These are phyloP conservation scores for Cryptococcus sp. DNA, from an alignment of 1,284 basidiomycete species.

Conservation along the genomic window DNA sequence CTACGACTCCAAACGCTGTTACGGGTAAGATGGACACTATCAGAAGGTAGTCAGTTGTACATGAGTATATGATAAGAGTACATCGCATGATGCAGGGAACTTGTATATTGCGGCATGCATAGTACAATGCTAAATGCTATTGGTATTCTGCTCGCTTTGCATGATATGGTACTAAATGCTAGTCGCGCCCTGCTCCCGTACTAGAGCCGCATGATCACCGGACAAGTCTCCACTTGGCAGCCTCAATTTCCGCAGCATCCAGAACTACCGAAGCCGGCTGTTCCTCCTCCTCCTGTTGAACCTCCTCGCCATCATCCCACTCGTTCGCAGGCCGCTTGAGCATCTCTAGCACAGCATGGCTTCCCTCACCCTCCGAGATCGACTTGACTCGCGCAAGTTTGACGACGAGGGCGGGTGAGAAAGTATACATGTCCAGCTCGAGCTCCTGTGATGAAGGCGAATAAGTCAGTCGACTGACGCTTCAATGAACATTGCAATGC, in stretches of 20 bases:
- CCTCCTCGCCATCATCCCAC: constrained; percentile 5
- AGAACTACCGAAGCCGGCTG: neutral
- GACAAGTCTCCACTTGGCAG: neutral
- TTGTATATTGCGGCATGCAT: too few species aligned
- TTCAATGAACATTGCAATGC: neutral
- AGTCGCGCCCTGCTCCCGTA: too few species aligned
- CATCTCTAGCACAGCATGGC: constrained; percentile 2
- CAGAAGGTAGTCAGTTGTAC: neutral
- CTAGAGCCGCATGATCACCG: neutral
- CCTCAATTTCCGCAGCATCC: neutral
- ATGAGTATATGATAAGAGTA: too few species aligned
- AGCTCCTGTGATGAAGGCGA: constrained; percentile 29
- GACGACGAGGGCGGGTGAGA: constrained; percentile 39
- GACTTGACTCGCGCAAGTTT: constrained; percentile 27
- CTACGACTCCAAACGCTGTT: constrained; percentile 2
- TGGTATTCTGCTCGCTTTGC: too few species aligned
- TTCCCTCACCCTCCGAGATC: neutral
- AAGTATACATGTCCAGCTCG: constrained; percentile 38
- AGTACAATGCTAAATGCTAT: too few species aligned
- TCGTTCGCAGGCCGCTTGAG: constrained; percentile 9
- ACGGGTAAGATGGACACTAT: neutral
- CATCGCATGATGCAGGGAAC: too few species aligned
- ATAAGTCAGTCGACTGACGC: neutral
- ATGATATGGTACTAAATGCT: too few species aligned
- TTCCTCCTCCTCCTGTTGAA: constrained; percentile 1